These are phyloP conservation scores for Pleurotus sapidus DNA, from an alignment of 768 basidiomycete species.

Conservation along the genomic window DNA sequence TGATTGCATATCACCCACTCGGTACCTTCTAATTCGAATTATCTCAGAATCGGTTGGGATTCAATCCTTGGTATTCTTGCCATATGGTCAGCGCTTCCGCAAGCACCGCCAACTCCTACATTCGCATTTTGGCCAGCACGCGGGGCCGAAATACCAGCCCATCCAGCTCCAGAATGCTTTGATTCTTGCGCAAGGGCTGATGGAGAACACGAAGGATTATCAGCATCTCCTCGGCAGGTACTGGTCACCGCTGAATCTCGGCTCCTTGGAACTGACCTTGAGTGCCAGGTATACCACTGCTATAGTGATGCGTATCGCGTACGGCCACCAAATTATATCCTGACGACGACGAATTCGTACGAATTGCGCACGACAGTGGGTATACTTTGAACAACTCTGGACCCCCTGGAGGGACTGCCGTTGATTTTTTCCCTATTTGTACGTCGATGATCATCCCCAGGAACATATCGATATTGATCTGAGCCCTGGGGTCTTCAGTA, in stretches of 20 bases:
- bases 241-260: too few species aligned
- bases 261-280: too few species aligned
- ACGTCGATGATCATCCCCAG: neutral
- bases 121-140: neutral
- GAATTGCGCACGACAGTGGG: slow-evolving; percentile 7
- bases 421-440: slow-evolving; percentile 16
- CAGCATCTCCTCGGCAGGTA: neutral
- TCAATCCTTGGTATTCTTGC: neutral
- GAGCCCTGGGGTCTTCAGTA: neutral
- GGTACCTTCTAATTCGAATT: too few species aligned
- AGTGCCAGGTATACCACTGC: slow-evolving; percentile 12
- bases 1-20: too few species aligned
- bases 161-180: neutral
- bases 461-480: too few species aligned
- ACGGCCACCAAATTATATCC: slow-evolving; percentile 14
- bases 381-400: slow-evolving; percentile 7
- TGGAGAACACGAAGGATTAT: neutral
- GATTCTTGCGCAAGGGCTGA: neutral
- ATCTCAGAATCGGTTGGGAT: neutral
- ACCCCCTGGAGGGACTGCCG: slow-evolving; percentile 13
- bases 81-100: neutral
- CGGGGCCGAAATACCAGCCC: neutral
- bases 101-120: neutral
- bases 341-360: slow-evolving; percentile 13
- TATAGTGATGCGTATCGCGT: neutral